Conservation (phyloP, 2,329 filamentous ascomycete species). For the Ceratocystis smalleyi region DNA sequence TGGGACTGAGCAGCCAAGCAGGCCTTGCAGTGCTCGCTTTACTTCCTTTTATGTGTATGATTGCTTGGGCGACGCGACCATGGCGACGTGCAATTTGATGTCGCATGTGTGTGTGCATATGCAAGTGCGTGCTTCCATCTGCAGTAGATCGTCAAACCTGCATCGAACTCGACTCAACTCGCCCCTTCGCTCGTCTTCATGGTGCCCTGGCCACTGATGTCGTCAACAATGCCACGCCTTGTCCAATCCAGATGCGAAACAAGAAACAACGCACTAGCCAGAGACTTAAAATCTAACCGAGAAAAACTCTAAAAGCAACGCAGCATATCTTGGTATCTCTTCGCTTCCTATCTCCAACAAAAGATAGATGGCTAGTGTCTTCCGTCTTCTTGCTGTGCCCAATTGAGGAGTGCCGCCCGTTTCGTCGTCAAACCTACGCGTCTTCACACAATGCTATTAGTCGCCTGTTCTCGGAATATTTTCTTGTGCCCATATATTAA, state of each 20-base stretch:
- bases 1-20: not conserved
- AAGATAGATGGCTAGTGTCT: not conserved
- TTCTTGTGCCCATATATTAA: no score
- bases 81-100: not conserved
- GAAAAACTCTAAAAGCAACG: not conserved
- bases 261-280: not conserved
- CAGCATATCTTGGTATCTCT: not conserved
- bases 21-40: not conserved
- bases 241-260: not conserved
- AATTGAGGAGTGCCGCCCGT: no score
- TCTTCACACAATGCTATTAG: not conserved
- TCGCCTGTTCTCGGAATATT: not conserved
- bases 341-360: not conserved
- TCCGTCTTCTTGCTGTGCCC: no score
- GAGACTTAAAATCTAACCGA: not conserved
- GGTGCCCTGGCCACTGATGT: not conserved
- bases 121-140: not conserved
- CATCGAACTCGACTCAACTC: no score
- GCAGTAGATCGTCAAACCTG: not conserved
- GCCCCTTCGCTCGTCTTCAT: not conserved
- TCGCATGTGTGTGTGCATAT: not conserved
- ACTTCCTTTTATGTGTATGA: not conserved
- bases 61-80: slow-evolving; percentile 1
- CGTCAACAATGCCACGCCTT: not conserved
- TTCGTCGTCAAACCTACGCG: not conserved